These are phyloP conservation scores for Sclerotinia trifoliorum DNA, from an alignment of 2,329 filamentous ascomycete genomes.

Conservation along the genomic window DNA sequence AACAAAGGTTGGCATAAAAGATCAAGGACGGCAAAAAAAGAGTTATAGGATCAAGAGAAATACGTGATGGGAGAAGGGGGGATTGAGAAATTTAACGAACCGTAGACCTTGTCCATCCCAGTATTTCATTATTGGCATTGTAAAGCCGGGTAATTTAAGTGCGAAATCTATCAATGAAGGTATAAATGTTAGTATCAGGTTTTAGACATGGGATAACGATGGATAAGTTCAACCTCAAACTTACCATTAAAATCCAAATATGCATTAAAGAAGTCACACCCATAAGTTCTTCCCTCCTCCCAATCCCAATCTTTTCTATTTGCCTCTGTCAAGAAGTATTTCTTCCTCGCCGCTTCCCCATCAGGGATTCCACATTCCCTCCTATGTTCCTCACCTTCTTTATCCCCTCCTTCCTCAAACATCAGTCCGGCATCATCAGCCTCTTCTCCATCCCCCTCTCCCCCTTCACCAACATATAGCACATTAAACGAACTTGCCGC, in stretches of 20 bases:
- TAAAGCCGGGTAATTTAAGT: slow-evolving; percentile 69
- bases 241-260: slow-evolving; percentile 81
- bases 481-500: slow-evolving; percentile 78
- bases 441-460: slow-evolving; percentile 40
- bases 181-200: background rate
- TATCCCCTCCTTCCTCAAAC: slow-evolving; percentile 44
- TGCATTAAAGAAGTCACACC: slow-evolving; percentile 81
- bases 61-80: background rate
- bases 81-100: slow-evolving; percentile 48
- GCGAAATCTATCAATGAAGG: slow-evolving; percentile 55
- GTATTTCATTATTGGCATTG: slow-evolving; percentile 70
- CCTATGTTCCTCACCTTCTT: slow-evolving; percentile 45
- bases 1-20: slow-evolving; percentile 20
- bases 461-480: slow-evolving; percentile 59
- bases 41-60: background rate
- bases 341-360: slow-evolving; percentile 52
- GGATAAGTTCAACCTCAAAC: slow-evolving; percentile 25
- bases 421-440: slow-evolving; percentile 30
- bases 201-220: background rate
- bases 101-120: slow-evolving; percentile 77
- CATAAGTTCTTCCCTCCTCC: slow-evolving; percentile 60
- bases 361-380: slow-evolving; percentile 37
- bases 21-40: slow-evolving; percentile 13
- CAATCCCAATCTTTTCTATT: slow-evolving; percentile 59
- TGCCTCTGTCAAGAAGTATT: slow-evolving; percentile 57